Evolutionary conservation across 257 asterid genomes (phyloP).

Genomic region (Craterostigma plantagineum): DNA sequence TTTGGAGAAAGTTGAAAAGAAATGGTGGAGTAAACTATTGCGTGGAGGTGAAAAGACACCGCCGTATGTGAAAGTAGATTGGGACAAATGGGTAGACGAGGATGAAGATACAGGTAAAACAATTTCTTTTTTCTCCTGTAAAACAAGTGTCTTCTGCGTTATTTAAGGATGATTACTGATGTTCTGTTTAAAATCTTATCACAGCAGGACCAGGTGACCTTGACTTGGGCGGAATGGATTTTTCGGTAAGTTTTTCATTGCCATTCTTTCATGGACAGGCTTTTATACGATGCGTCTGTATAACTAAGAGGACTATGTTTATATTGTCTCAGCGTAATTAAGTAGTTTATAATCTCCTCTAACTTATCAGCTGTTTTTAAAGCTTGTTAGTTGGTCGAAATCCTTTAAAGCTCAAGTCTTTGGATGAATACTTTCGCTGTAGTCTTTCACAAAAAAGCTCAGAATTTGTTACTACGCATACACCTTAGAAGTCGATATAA

Average conservation of each 20-base stretch:
- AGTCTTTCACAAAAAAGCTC: no score
- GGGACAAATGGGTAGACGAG: conserved; percentile 86
- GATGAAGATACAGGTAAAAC: conserved; percentile 37
- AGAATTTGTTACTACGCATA: no score
- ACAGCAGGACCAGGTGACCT: conserved; percentile 49
- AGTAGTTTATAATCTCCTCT: no score
- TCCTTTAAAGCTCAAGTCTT: no score
- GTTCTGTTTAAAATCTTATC: conserved; percentile 6
- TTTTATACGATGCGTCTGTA: no score
- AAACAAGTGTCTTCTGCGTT: not conserved
- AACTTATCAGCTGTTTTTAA: no score
- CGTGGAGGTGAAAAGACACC: conserved; percentile 45
- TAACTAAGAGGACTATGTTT: no score
- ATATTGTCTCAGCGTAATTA: no score
- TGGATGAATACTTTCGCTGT: no score
- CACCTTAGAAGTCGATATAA: no score
- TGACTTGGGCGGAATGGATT: conserved; percentile 65
- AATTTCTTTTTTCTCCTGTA: not conserved
- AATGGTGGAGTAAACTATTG: conserved; percentile 66
- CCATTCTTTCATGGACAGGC: no score
- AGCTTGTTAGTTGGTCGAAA: no score
- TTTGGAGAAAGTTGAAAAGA: conserved; percentile 56
- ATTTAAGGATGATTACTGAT: conserved; percentile 2
- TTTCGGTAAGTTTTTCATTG: conserved; percentile 33
- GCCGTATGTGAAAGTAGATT: conserved; percentile 53